These are phyloP conservation scores for Omphalea diandra DNA, from an alignment of 441 rosid genomes.

Conservation along the genomic window DNA sequence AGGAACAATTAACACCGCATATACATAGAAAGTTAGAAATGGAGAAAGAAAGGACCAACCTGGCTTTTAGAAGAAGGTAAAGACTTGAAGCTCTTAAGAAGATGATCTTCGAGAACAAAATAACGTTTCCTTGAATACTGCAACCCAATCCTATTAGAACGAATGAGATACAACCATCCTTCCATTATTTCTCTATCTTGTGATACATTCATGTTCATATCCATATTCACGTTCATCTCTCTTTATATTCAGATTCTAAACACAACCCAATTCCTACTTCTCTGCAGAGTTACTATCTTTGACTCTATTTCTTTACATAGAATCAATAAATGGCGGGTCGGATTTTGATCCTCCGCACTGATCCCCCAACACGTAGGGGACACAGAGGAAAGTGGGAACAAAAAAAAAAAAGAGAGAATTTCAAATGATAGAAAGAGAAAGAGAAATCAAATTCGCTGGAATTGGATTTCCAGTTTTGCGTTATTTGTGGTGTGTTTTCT, in stretches of 20 bases:
- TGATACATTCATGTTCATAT: conserved; percentile 35
- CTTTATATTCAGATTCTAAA: too few species aligned
- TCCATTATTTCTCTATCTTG: conserved; percentile 54
- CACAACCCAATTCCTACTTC: neutral
- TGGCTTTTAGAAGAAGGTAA: conserved; percentile 48
- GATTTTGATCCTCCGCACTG: conserved; percentile 21
- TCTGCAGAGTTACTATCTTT: neutral
- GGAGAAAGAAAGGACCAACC: conserved; percentile 36
- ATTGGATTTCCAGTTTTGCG: neutral
- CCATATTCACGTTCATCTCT: too few species aligned
- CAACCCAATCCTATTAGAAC: conserved; percentile 76
- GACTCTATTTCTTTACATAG: neutral
- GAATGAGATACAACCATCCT: conserved; percentile 85
- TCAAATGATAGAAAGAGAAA: neutral
- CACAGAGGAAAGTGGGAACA: conserved; percentile 13
- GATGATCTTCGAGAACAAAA: conserved; percentile 72
- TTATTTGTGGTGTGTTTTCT: neutral
- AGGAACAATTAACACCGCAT: neutral
- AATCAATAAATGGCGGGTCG: neutral
- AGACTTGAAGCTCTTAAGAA: conserved; percentile 78
- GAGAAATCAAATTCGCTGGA: neutral
- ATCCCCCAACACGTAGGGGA: conserved; percentile 24
- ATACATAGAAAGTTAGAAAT: neutral
- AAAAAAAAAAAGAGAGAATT: neutral
- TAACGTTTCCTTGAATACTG: conserved; percentile 87